Conservation (phyloP, 1,139 yeast genomes). For the Geotrichum macrosporum region DNA sequence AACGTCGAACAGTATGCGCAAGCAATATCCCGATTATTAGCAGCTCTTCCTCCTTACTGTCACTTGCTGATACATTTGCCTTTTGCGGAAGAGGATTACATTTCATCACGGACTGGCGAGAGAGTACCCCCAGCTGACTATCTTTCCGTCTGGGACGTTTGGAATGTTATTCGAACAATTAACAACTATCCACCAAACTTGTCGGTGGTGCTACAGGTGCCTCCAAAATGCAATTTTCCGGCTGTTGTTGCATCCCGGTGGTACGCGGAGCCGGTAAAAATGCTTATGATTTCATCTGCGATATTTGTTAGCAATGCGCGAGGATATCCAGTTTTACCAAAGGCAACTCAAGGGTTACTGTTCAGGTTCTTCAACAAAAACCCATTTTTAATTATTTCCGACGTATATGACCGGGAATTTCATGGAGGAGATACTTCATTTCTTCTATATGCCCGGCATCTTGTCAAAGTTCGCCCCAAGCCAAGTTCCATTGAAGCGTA, state of each 20-base stretch:
- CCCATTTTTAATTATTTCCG: constrained; percentile 37
- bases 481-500: constrained; percentile 37
- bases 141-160: constrained; percentile 62
- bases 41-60: constrained; percentile 31
- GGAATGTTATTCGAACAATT: constrained; percentile 57
- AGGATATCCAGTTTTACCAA: constrained; percentile 58
- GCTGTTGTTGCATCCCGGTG: constrained; percentile 53
- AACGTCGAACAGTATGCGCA: constrained; percentile 50
- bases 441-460: constrained; percentile 51
- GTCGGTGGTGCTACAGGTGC: constrained; percentile 55
- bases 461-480: constrained; percentile 40
- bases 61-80: constrained; percentile 41
- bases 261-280: constrained; percentile 61
- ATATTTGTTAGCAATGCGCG: constrained; percentile 54
- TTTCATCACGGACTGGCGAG: constrained; percentile 30
- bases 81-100: constrained; percentile 43
- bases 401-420: constrained; percentile 33
- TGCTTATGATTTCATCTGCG: constrained; percentile 50
- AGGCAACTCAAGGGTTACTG: constrained; percentile 48
- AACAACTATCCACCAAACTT: constrained; percentile 51
- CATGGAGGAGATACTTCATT: constrained; percentile 47
- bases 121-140: constrained; percentile 46
- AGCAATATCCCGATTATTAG: constrained; percentile 37
- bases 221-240: constrained; percentile 39
- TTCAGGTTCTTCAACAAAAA: constrained; percentile 38